Evolutionary conservation across 306 rosid genomes (phyloP).

Genomic region (Corylus americana): DNA sequence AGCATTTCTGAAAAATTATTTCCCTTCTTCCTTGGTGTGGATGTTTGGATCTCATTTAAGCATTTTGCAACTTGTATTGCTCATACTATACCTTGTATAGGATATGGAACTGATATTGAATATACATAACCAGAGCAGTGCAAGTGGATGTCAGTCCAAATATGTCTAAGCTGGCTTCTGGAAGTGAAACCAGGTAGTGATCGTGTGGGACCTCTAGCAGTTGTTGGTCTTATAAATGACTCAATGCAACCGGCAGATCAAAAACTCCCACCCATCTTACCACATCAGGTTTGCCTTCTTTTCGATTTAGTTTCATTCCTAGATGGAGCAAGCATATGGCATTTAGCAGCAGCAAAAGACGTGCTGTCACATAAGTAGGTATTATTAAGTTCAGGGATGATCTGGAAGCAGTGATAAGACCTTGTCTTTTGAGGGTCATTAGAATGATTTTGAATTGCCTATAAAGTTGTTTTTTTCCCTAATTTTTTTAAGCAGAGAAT

Average conservation of each 20-base stretch:
- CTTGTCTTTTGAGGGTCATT: slow-evolving; percentile 4
- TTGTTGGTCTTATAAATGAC: slow-evolving; percentile 59
- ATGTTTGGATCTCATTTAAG: slow-evolving; percentile 2
- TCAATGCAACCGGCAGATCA: slow-evolving; percentile 35
- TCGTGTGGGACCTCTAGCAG: slow-evolving; percentile 70
- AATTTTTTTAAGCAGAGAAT: slow-evolving; percentile 3
- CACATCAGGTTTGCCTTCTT: slow-evolving; percentile 59
- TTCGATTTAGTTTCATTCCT: slow-evolving; percentile 16
- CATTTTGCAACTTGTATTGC: not conserved
- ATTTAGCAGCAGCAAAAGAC: not conserved
- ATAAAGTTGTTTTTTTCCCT: not conserved
- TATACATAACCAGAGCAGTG: slow-evolving; percentile 42
- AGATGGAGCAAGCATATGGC: slow-evolving; percentile 7
- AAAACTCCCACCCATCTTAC: slow-evolving; percentile 44
- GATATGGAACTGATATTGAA: slow-evolving; percentile 11
- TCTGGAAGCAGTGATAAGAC: slow-evolving; percentile 12
- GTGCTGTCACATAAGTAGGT: not conserved
- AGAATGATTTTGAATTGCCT: slow-evolving; percentile 17
- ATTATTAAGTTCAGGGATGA: slow-evolving; percentile 19
- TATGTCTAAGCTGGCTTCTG: slow-evolving; percentile 66
- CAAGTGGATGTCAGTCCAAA: slow-evolving; percentile 67
- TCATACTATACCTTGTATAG: not conserved
- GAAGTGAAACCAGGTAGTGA: slow-evolving; percentile 56
- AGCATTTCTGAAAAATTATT: not conserved
- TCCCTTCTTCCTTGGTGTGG: not conserved